phyloP scores from a whole-genome alignment of 75 land plant genomes.

The Pinus albicaulis region DNA sequence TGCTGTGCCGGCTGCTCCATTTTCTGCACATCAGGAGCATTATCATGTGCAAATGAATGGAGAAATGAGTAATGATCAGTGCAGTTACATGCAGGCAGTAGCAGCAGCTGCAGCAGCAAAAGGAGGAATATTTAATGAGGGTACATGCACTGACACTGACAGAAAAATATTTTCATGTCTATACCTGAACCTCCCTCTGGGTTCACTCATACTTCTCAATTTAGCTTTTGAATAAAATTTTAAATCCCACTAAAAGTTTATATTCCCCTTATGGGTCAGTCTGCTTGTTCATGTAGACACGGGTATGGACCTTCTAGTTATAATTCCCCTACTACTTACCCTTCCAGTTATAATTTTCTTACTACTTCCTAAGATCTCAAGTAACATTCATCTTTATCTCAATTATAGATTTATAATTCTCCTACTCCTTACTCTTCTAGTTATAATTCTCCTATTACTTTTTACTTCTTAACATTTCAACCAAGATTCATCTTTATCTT shows the following conservation, averaged over 20 bases:
- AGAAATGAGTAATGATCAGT: not conserved
- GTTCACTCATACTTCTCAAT: not conserved
- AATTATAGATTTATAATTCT: no score
- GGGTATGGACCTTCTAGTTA: no score
- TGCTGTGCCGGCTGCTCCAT: not conserved
- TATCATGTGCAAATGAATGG: not conserved
- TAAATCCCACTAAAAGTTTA: no score
- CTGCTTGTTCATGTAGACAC: not conserved
- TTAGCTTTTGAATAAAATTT: not conserved
- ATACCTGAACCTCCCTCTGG: not conserved
- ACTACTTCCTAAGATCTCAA: not conserved
- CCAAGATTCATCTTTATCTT: no score
- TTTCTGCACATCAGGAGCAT: not conserved
- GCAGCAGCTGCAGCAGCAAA: not conserved
- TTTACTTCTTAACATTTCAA: no score
- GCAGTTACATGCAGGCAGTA: not conserved
- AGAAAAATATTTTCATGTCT: not conserved
- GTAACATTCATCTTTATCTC: not conserved
- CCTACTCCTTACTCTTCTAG: no score
- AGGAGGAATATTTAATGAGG: not conserved
- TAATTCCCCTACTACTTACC: no score
- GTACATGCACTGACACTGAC: not conserved
- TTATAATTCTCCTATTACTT: no score
- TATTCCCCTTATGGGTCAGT: not conserved
- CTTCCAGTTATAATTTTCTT: not conserved